Evolutionary conservation across 352 stramenopile genomes (phyloP).

Genomic region (Pythium guiyangense): DNA sequence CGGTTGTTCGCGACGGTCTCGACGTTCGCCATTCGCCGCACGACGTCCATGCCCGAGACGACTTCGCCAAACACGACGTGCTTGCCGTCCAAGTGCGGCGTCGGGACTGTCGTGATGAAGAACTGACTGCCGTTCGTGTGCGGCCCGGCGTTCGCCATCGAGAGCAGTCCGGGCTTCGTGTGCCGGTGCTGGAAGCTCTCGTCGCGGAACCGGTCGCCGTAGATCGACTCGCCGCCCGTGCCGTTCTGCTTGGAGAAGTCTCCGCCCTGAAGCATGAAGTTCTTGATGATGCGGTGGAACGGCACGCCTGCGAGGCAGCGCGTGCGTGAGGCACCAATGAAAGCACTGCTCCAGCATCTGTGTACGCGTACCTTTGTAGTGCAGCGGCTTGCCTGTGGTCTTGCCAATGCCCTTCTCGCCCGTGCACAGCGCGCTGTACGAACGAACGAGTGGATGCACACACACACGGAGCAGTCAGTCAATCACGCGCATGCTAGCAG

Average conservation of each 20-base stretch:
- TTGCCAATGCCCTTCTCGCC: slow-evolving; percentile 66
- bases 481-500: too few relatives aligned
- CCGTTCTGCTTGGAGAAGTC: slow-evolving; percentile 79
- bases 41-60: slow-evolving; percentile 56
- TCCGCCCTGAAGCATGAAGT: slow-evolving; percentile 84
- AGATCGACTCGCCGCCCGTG: slow-evolving; percentile 85
- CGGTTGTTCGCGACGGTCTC: slow-evolving; percentile 82
- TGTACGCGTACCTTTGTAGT: slow-evolving; percentile 42
- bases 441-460: too few relatives aligned
- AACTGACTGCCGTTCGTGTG: slow-evolving; percentile 83
- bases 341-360: not conserved
- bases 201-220: slow-evolving; percentile 80
- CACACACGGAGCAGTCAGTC: too few relatives aligned
- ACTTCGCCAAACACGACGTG: slow-evolving; percentile 99
- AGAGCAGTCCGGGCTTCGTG: slow-evolving; percentile 89
- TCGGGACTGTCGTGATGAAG: slow-evolving; percentile 83
- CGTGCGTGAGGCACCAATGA: not conserved
- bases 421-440: slow-evolving; percentile 42
- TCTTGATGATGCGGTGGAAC: slow-evolving; percentile 85
- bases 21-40: slow-evolving; percentile 90
- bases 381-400: slow-evolving; percentile 46
- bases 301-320: slow-evolving; percentile 26
- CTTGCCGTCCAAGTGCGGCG: slow-evolving; percentile 97
- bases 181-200: slow-evolving; percentile 96
- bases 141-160: slow-evolving; percentile 91